A percentile compares a stretch with the other conserved stretches of the same genome.
phyloP scores from a whole-genome alignment of 2,329 filamentous ascomycete genomes.

The Helotiales sp. region DNA sequence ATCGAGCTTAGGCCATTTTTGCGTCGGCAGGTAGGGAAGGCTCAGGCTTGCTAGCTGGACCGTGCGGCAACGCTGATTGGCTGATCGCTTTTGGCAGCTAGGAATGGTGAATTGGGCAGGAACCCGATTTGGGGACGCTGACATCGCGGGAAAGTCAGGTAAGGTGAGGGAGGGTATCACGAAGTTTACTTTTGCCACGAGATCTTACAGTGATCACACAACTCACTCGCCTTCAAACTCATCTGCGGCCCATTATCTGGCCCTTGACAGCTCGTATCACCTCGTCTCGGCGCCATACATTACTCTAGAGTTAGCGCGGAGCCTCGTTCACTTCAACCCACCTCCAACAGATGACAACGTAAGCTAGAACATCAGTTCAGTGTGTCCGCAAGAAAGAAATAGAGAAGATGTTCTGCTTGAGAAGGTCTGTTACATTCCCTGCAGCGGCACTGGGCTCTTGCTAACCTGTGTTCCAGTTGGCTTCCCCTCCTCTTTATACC shows the following conservation, averaged over 20 bases:
- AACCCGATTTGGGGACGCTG: slow-evolving; percentile 10
- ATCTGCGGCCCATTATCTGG: not conserved
- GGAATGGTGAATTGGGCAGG: not conserved
- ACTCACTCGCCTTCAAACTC: not conserved
- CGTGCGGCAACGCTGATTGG: slow-evolving; percentile 11
- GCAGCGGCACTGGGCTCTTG: slow-evolving; percentile 5
- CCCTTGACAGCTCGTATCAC: slow-evolving; percentile 4
- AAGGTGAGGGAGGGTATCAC: too few relatives aligned
- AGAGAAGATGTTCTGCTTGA: slow-evolving; percentile 62
- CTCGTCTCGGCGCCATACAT: not conserved
- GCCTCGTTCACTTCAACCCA: slow-evolving; percentile 2
- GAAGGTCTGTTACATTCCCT: slow-evolving; percentile 53
- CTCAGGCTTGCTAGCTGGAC: slow-evolving; percentile 12
- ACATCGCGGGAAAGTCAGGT: too few relatives aligned
- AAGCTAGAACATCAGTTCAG: slow-evolving; percentile 23
- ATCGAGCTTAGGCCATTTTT: slow-evolving; percentile 12
- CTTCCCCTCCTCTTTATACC: slow-evolving; percentile 87
- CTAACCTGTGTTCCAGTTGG: slow-evolving; percentile 61
- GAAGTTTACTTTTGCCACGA: slow-evolving; percentile 15
- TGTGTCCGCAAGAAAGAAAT: slow-evolving; percentile 19
- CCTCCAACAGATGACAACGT: slow-evolving; percentile 33
- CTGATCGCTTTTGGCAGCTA: not conserved
- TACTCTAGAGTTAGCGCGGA: slow-evolving; percentile 3
- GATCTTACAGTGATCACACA: not conserved
- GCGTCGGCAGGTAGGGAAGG: too few relatives aligned